A percentile compares a stretch with the other conserved stretches of the same genome.
Evolutionary conservation across 441 rosid species (phyloP).

Genomic region (Syzygium syzygioides): DNA sequence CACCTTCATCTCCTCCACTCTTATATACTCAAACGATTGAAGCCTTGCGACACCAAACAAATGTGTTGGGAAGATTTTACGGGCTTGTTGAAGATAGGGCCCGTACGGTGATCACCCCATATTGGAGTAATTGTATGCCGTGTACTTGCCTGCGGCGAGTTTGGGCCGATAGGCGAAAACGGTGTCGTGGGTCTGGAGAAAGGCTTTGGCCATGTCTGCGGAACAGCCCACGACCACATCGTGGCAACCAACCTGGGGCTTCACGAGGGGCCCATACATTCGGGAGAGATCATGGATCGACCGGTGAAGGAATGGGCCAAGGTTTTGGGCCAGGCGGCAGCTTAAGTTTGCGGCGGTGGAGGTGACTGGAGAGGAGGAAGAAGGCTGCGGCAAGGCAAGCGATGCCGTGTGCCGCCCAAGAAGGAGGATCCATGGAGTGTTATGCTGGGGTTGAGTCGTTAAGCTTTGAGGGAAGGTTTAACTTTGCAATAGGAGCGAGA

Average conservation of each 20-base stretch:
- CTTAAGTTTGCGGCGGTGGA: not conserved
- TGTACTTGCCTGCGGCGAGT: conserved; percentile 29
- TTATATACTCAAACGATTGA: conserved; percentile 37
- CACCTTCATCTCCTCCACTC: conserved; percentile 24
- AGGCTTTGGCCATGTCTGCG: conserved; percentile 15
- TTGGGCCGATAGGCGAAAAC: conserved; percentile 24
- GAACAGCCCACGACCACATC: conserved; percentile 23
- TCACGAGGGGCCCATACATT: conserved; percentile 13
- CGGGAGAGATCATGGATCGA: conserved; percentile 5
- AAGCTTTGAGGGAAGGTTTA: not conserved
- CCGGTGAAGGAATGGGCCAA: conserved; percentile 7
- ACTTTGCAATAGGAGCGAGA: not conserved
- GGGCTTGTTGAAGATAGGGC: conserved; percentile 33
- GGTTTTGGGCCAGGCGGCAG: conserved; percentile 6
- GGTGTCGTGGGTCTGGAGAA: conserved; percentile 24
- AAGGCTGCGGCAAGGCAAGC: not conserved
- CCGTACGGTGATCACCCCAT: conserved; percentile 31
- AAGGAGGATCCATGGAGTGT: not conserved
- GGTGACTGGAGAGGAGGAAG: not conserved
- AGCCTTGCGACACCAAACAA: too few species aligned
- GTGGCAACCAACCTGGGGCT: conserved; percentile 26
- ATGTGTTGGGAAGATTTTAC: too few species aligned
- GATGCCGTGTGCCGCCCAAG: not conserved
- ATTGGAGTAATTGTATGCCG: conserved; percentile 25
- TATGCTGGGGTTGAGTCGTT: not conserved